A percentile compares a stretch with the other conserved stretches of the same genome.
phyloP scores from a whole-genome alignment of 257 asterid genomes.

The Solanum lignicaule region DNA sequence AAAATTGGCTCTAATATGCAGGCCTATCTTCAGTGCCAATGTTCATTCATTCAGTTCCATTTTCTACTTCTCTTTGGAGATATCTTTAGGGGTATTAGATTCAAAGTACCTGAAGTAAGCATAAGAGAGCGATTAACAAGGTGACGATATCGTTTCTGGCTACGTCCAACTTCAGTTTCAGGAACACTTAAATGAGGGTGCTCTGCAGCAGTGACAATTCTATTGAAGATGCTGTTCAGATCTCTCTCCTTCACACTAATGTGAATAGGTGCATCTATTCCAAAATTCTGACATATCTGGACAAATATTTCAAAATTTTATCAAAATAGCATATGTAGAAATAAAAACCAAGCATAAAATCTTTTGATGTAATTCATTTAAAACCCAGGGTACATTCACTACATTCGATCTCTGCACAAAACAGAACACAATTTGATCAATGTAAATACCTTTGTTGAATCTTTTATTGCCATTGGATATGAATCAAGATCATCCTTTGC shows the following conservation, averaged over 20 bases:
- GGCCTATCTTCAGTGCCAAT: not conserved
- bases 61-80: not conserved
- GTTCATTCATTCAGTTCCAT: not conserved
- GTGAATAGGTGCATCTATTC: constrained; percentile 78
- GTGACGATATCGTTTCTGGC: constrained; percentile 45
- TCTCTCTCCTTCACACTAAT: constrained; percentile 80
- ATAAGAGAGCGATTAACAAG: constrained; percentile 54
- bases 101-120: constrained; percentile 61
- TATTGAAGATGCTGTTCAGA: constrained; percentile 60
- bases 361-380: not conserved
- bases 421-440: not conserved
- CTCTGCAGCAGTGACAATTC: constrained; percentile 76
- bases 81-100: not conserved
- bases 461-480: constrained; percentile 44
- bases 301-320: not conserved
- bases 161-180: constrained; percentile 77
- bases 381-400: not conserved
- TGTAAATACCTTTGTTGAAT: constrained; percentile 59
- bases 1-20: not conserved
- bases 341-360: not conserved
- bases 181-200: constrained; percentile 82
- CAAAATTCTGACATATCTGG: constrained; percentile 78
- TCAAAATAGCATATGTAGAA: not conserved
- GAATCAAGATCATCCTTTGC: constrained; percentile 77
- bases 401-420: not conserved